Evolutionary conservation across 768 basidiomycete genomes (phyloP).

Genomic region (Russula compacta): DNA sequence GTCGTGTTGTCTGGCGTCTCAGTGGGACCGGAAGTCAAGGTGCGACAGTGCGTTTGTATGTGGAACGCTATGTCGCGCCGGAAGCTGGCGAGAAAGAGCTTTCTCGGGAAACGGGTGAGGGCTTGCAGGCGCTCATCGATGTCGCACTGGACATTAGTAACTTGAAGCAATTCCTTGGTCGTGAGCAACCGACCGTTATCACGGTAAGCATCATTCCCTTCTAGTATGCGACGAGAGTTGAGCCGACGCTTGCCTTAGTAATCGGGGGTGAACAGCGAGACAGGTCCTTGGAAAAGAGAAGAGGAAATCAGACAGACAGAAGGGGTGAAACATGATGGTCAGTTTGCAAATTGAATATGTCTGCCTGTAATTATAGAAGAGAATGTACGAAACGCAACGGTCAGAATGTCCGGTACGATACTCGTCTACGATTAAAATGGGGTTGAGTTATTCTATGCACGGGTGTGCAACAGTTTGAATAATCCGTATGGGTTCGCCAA

Average conservation of each 20-base stretch:
- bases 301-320: not conserved
- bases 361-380: not conserved
- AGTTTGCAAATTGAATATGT: not conserved
- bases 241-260: not conserved
- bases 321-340: not conserved
- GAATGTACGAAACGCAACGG: not conserved
- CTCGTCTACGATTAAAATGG: too few species aligned
- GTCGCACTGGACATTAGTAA: conserved; percentile 82
- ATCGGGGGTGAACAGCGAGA: not conserved
- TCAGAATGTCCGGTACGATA: too few species aligned
- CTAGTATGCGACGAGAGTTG: not conserved
- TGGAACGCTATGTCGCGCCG: conserved; percentile 81
- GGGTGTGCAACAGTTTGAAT: too few species aligned
- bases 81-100: conserved; percentile 62
- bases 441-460: too few species aligned
- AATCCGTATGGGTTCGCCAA: too few species aligned
- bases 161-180: conserved; percentile 75
- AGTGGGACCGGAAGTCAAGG: conserved; percentile 95
- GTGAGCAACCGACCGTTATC: conserved; percentile 93
- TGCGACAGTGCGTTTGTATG: conserved; percentile 93
- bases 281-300: not conserved
- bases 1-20: conserved; percentile 89
- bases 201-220: conserved; percentile 33
- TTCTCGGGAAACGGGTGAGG: conserved; percentile 71
- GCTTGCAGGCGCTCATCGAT: conserved; percentile 90